These are phyloP conservation scores for Coriaria nepalensis DNA, from an alignment of 306 rosid species.

Conservation along the genomic window DNA sequence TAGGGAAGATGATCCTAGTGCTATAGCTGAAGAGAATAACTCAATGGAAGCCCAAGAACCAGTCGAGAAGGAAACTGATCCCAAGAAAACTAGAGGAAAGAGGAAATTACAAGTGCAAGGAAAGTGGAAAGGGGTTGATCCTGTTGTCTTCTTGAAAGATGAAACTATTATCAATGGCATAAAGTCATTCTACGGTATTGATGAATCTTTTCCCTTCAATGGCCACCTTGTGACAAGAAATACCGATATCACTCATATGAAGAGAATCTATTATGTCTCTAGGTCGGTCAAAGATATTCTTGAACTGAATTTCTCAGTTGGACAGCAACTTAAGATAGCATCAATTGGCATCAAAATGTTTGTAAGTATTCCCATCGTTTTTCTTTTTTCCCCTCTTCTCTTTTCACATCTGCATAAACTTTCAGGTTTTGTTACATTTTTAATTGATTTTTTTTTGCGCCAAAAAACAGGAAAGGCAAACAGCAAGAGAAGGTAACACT, in stretches of 20 bases:
- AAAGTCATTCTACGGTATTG: conserved; percentile 73
- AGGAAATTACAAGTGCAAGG: conserved; percentile 78
- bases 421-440: neutral
- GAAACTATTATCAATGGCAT: conserved; percentile 56
- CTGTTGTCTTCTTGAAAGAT: conserved; percentile 78
- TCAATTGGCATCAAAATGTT: conserved; percentile 92
- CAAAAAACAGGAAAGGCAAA: conserved; percentile 67
- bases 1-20: conserved; percentile 23
- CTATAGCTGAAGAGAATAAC: conserved; percentile 22
- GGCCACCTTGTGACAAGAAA: conserved; percentile 85
- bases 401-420: neutral
- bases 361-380: conserved; percentile 50
- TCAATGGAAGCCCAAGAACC: conserved; percentile 27
- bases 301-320: conserved; percentile 70
- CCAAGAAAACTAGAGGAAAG: conserved; percentile 36
- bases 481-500: conserved; percentile 70
- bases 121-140: conserved; percentile 95
- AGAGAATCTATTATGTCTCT: conserved; percentile 82
- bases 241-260: conserved; percentile 57
- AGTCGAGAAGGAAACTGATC: conserved; percentile 19
- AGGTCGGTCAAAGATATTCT: conserved; percentile 83
- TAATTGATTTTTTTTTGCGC: neutral
- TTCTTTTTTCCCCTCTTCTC: conserved; percentile 4
- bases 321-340: conserved; percentile 89
- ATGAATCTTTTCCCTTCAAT: conserved; percentile 54